Evolutionary conservation across 2,329 filamentous ascomycete species (phyloP).

Genomic region (Diaporthe ilicicola): DNA sequence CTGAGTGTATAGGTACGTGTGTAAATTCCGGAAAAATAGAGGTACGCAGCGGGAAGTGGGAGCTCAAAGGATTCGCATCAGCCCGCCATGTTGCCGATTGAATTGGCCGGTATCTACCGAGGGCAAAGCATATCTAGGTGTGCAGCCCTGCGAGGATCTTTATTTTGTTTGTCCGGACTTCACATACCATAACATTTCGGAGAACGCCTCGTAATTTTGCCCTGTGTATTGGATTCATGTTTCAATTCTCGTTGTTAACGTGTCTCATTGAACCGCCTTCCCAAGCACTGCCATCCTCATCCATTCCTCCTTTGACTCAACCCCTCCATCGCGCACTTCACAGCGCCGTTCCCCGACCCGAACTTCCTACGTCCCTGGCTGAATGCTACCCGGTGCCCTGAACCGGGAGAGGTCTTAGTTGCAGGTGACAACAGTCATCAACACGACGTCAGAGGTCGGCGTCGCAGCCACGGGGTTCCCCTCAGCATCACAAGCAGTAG

Average conservation of each 20-base stretch:
- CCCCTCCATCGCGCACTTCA: neutral
- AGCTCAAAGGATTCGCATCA: no score
- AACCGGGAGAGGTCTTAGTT: neutral
- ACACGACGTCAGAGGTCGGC: neutral
- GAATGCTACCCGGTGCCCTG: no score
- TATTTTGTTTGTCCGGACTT: neutral
- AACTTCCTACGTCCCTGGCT: neutral
- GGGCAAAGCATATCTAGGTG: no score
- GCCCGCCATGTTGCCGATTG: no score
- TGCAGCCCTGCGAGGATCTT: neutral
- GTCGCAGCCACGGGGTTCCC: neutral
- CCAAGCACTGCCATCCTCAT: neutral
- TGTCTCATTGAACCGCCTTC: neutral
- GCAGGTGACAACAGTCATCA: constrained; percentile 14
- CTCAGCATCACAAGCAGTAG: neutral
- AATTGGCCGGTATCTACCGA: no score
- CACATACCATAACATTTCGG: no score
- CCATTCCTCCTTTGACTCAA: neutral
- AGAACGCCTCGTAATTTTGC: neutral
- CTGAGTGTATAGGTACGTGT: no score
- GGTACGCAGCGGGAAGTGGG: no score
- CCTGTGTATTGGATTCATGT: neutral
- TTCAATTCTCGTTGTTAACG: constrained; percentile 3
- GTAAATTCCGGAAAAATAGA: no score
- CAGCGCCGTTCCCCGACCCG: neutral